A percentile compares a stretch with the other conserved stretches of the same genome.
These are phyloP conservation scores for Teratosphaeria pseudoeucalypti DNA, from an alignment of 2,329 filamentous ascomycete species.

Conservation along the genomic window DNA sequence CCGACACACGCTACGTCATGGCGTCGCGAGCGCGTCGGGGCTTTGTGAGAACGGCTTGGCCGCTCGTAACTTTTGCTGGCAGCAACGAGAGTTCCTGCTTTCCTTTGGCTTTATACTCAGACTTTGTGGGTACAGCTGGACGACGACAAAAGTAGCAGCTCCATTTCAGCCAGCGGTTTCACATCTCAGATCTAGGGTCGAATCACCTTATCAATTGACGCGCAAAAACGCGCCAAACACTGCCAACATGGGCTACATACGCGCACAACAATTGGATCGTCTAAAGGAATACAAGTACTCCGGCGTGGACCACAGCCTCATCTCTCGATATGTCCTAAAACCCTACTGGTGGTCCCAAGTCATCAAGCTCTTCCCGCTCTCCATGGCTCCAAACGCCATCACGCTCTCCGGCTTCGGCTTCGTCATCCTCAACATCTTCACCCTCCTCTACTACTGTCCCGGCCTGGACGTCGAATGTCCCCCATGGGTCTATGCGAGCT, in stretches of 20 bases:
- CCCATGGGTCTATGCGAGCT: slow-evolving; percentile 86
- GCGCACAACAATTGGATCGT: slow-evolving; percentile 77
- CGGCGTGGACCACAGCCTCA: slow-evolving; percentile 74
- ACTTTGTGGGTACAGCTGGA: neutral
- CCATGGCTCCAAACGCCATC: slow-evolving; percentile 71
- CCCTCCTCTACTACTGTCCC: slow-evolving; percentile 93
- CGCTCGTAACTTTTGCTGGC: neutral
- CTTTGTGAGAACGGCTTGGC: neutral
- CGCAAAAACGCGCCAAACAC: neutral
- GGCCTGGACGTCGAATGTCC: slow-evolving; percentile 88
- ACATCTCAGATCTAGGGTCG: neutral
- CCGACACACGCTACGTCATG: neutral
- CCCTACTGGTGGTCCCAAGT: slow-evolving; percentile 94
- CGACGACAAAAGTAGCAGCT: neutral
- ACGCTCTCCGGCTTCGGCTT: slow-evolving; percentile 92
- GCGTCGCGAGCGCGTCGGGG: neutral
- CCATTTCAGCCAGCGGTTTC: neutral
- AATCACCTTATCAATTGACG: neutral
- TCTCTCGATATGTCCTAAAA: slow-evolving; percentile 89
- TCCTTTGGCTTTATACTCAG: neutral
- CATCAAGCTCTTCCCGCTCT: slow-evolving; percentile 89
- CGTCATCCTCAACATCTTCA: slow-evolving; percentile 78
- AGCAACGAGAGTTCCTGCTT: neutral
- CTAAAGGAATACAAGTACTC: slow-evolving; percentile 90
- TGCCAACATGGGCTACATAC: slow-evolving; percentile 76